phyloP scores from a whole-genome alignment of 768 basidiomycete genomes.

The Calocybe indica region DNA sequence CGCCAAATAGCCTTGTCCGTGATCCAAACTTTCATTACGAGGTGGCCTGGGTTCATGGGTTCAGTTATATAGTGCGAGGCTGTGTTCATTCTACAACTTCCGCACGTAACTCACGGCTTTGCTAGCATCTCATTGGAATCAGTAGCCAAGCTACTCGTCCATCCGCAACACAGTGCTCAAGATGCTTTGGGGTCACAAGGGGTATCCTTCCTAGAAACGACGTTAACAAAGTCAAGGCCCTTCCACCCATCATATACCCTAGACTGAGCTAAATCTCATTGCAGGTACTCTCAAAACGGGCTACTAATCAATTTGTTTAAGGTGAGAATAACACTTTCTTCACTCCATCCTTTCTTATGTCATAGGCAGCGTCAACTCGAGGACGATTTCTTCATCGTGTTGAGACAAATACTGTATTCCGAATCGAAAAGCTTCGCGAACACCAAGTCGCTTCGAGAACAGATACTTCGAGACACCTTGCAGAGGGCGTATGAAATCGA shows the following conservation, averaged over 20 bases:
- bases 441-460: slow-evolving; percentile 35
- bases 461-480: slow-evolving; percentile 53
- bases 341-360: neutral
- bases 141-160: slow-evolving; percentile 39
- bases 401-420: slow-evolving; percentile 41
- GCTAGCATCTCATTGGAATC: slow-evolving; percentile 49
- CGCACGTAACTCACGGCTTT: neutral
- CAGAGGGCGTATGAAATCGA: slow-evolving; percentile 45
- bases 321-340: slow-evolving; percentile 24
- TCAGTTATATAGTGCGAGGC: slow-evolving; percentile 45
- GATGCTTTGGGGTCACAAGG: slow-evolving; percentile 57
- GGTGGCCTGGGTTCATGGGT: slow-evolving; percentile 48
- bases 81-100: neutral
- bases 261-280: neutral
- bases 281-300: slow-evolving; percentile 53
- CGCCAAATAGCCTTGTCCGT: slow-evolving; percentile 60
- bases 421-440: slow-evolving; percentile 21
- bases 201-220: slow-evolving; percentile 45
- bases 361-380: slow-evolving; percentile 36
- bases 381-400: slow-evolving; percentile 44
- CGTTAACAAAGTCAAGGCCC: slow-evolving; percentile 36
- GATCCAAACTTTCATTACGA: slow-evolving; percentile 56
- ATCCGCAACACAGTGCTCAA: slow-evolving; percentile 44
- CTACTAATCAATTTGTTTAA: slow-evolving; percentile 53
- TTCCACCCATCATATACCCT: neutral